phyloP scores from a whole-genome alignment of 805 yeast species.

The Nakazawaea populi region DNA sequence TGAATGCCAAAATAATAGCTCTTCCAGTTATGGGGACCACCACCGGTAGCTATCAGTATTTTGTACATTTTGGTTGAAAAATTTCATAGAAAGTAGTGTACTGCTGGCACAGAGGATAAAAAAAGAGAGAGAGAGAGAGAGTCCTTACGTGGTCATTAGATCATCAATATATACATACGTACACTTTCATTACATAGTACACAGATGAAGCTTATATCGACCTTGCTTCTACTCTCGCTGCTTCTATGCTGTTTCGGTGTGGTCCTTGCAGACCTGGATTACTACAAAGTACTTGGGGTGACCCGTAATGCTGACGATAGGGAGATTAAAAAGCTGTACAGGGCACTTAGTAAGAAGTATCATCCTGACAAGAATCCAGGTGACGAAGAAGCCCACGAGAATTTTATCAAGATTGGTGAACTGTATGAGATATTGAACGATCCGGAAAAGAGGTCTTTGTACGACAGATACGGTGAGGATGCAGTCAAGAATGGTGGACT shows the following conservation, averaged over 20 bases:
- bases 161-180: not conserved
- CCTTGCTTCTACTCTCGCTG: not conserved
- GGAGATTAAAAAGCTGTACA: constrained; percentile 81
- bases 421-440: constrained; percentile 86
- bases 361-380: constrained; percentile 95
- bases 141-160: not conserved
- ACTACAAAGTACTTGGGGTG: constrained; percentile 55
- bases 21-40: too few species aligned
- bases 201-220: too few species aligned
- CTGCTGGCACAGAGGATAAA: not conserved
- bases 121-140: not conserved
- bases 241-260: not conserved
- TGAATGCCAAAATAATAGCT: too few species aligned
- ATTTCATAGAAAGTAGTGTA: too few species aligned
- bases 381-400: constrained; percentile 75
- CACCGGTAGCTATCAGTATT: too few species aligned
- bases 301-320: constrained; percentile 62
- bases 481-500: constrained; percentile 58
- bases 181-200: too few species aligned
- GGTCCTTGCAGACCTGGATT: constrained; percentile 33
- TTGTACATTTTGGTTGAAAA: too few species aligned
- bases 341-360: constrained; percentile 73
- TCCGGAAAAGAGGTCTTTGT: constrained; percentile 58
- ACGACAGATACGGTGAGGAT: constrained; percentile 75
- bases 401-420: constrained; percentile 85